Conservation (phyloP, 208 protist genomes). For the Porcisia deanei region DNA sequence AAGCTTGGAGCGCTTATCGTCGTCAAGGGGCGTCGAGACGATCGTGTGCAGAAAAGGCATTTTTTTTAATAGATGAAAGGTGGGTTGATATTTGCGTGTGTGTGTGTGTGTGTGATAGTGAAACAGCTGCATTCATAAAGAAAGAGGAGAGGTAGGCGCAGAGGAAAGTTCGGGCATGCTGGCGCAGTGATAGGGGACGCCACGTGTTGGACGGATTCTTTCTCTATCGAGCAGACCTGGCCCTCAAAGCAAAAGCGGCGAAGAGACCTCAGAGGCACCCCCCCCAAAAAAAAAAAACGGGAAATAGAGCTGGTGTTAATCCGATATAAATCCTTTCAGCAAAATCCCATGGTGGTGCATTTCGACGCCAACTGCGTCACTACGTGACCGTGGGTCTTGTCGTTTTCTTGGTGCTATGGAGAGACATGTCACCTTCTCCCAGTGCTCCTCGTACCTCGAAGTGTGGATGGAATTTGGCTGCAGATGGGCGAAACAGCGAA, state of each 20-base stretch:
- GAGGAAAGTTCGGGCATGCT: conserved; percentile 3
- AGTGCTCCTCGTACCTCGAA: not conserved
- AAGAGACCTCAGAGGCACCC: not conserved
- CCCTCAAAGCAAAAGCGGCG: not conserved
- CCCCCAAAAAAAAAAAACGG: not conserved
- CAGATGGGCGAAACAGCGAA: not conserved
- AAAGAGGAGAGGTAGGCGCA: not conserved
- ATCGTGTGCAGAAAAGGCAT: conserved; percentile 41
- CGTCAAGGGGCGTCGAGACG: conserved; percentile 32
- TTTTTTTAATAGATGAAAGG: not conserved
- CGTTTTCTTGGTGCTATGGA: not conserved
- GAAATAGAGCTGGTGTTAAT: not conserved
- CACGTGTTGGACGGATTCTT: not conserved
- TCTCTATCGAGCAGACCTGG: not conserved
- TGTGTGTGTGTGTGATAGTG: not conserved
- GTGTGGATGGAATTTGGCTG: not conserved
- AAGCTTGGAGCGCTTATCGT: conserved; percentile 23
- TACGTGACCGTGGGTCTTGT: not conserved
- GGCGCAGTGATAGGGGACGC: not conserved
- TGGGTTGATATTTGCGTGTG: not conserved
- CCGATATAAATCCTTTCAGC: not conserved
- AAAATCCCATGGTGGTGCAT: not conserved
- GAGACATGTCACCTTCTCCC: not conserved
- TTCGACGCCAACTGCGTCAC: not conserved
- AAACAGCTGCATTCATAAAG: not conserved